A percentile compares a stretch with the other conserved stretches of the same genome.
Evolutionary conservation across 164 flowering plant genomes (phyloP).

Genomic region (Nelumbo lutea): DNA sequence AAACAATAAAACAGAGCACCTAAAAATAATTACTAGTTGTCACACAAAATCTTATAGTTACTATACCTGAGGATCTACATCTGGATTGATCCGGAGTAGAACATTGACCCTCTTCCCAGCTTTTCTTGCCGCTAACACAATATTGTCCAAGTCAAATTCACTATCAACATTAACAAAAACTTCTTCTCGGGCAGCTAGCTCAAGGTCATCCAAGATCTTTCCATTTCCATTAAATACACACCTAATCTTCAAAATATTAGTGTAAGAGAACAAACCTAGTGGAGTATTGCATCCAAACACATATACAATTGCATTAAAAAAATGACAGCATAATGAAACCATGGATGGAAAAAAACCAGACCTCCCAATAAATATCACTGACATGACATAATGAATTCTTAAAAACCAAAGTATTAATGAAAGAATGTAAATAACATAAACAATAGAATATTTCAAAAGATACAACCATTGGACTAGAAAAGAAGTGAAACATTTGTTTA

Average conservation of each 20-base stretch:
- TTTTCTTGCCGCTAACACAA: slow-evolving; percentile 73
- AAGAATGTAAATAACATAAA: too few relatives aligned
- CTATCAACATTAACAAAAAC: slow-evolving; percentile 94
- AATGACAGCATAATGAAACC: background rate
- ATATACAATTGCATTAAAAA: background rate
- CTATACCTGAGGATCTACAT: slow-evolving; percentile 95
- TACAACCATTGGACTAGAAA: too few relatives aligned
- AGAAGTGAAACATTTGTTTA: background rate
- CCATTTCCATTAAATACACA: slow-evolving; percentile 97
- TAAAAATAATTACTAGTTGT: too few relatives aligned
- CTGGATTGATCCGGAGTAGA: slow-evolving; percentile 90
- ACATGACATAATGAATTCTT: background rate
- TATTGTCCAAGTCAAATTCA: slow-evolving; percentile 92
- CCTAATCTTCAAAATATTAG: slow-evolving; percentile 31
- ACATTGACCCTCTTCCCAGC: slow-evolving; percentile 74
- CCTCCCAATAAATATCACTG: background rate
- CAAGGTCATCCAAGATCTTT: slow-evolving; percentile 84
- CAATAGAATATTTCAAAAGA: too few relatives aligned
- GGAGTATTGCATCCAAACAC: background rate
- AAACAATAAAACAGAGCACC: too few relatives aligned
- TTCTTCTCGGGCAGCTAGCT: slow-evolving; percentile 80
- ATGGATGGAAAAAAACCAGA: too few relatives aligned
- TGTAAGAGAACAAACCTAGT: background rate
- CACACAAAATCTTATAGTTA: too few relatives aligned
- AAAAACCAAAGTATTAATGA: background rate